phyloP scores from a whole-genome alignment of 1,139 yeast genomes.

The Meyerozyma carpophila region DNA sequence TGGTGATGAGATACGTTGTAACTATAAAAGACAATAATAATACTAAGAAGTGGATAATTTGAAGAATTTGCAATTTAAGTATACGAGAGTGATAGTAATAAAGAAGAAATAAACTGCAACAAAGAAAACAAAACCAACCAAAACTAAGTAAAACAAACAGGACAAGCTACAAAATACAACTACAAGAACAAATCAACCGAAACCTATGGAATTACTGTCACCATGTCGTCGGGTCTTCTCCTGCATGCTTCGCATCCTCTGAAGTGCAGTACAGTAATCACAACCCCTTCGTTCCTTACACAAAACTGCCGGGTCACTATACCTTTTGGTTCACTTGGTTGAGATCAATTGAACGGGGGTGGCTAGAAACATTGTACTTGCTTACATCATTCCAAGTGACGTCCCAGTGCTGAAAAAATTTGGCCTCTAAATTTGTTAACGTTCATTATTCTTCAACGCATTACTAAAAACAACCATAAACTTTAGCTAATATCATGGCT shows the following conservation, averaged over 20 bases:
- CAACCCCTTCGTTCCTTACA: slow-evolving; percentile 1
- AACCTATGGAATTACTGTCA: no score
- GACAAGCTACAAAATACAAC: no score
- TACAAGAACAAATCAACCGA: no score
- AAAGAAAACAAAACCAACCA: no score
- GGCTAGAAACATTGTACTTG: not conserved
- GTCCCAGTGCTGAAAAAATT: not conserved
- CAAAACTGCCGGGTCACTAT: not conserved
- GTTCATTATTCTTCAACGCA: not conserved
- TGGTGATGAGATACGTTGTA: slow-evolving; percentile 6
- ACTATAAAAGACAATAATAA: not conserved
- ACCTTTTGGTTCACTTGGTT: not conserved
- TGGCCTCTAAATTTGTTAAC: not conserved
- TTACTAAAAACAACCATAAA: not conserved
- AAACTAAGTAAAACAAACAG: no score
- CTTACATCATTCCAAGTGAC: not conserved
- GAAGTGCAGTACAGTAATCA: not conserved
- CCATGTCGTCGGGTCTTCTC: no score
- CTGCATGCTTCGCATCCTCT: no score
- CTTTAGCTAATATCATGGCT: not conserved
- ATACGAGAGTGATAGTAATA: no score
- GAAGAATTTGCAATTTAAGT: no score
- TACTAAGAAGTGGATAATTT: no score
- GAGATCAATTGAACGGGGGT: not conserved
- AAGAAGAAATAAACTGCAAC: no score